phyloP scores from a whole-genome alignment of 2,329 filamentous ascomycete genomes.

The Niveomyces coronatus region DNA sequence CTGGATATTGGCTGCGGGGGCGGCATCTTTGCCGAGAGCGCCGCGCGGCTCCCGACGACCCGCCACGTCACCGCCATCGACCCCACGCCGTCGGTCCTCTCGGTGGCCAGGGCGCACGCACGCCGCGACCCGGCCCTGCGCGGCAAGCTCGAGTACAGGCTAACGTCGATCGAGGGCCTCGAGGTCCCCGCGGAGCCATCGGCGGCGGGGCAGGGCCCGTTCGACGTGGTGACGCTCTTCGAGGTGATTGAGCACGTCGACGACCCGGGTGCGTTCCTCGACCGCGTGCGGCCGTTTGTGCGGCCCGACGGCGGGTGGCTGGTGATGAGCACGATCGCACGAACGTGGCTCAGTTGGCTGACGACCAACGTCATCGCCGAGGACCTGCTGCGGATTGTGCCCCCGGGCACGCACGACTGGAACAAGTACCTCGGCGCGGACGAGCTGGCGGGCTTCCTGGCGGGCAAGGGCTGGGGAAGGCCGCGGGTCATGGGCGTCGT shows the following conservation, averaged over 20 bases:
- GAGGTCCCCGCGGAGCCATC: slow-evolving; percentile 31
- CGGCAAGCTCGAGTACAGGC: slow-evolving; percentile 59
- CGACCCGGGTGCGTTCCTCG: slow-evolving; percentile 62
- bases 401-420: slow-evolving; percentile 92
- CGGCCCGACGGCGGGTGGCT: slow-evolving; percentile 91
- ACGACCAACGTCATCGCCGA: slow-evolving; percentile 91
- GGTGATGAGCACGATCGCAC: slow-evolving; percentile 81
- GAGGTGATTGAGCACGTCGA: slow-evolving; percentile 94
- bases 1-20: slow-evolving; percentile 94
- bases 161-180: slow-evolving; percentile 67
- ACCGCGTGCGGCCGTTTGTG: slow-evolving; percentile 62
- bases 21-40: slow-evolving; percentile 89
- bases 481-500: slow-evolving; percentile 66
- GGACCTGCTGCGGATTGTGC: slow-evolving; percentile 77
- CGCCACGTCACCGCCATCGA: slow-evolving; percentile 64
- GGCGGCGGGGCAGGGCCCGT: no score
- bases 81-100: slow-evolving; percentile 62
- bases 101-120: slow-evolving; percentile 67
- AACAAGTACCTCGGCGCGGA: slow-evolving; percentile 84
- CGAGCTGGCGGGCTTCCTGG: slow-evolving; percentile 55
- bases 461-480: slow-evolving; percentile 46
- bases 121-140: slow-evolving; percentile 59
- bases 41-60: slow-evolving; percentile 57
- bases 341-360: slow-evolving; percentile 81
- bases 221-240: slow-evolving; percentile 79